Evolutionary conservation across 2,329 filamentous ascomycete genomes (phyloP), one percentile per base, ranked within the genome.

Genomic region (Colletotrichum salicis): DNA sequence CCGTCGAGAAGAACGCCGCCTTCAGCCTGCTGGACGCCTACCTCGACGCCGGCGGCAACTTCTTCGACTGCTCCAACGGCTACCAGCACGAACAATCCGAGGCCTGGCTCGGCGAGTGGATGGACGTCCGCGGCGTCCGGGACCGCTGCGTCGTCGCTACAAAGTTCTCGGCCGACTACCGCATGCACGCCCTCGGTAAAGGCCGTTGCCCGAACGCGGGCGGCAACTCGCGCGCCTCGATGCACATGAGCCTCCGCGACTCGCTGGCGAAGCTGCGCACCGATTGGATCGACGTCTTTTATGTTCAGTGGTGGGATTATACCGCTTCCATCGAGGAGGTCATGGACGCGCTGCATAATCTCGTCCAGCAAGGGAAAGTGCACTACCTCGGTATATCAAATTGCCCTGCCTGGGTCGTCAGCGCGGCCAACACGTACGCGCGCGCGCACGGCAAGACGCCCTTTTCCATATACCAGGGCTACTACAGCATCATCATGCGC

Each of bases 21-120:
- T 90, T 91, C 76, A 83, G 85, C 59, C 83, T 92, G 6, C 83
- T 92, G 1, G 89, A 92, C 74, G 84, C 84, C 67, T 92, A 86
- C 79, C 84, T 83, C 67, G 82, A 83, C n/a, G 80, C 85, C 0
- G 90, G 90, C 5, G 91, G 91, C 10, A 93, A 93, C 81, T 92
- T 93, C 78, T 91, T 93, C 77, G 91, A 93, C 78, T 92, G 89
- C 0, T 80, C 87, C 74, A 89, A 86, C 80, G 84, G 83, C 73
- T 91, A 91, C 79, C 87, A 90, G 75, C 75, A 86, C 71, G 88
- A 87, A 65, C 80, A 91, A 76, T 90, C 88, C 0, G 89, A 91
- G 74, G 75, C 69, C 6, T 89, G 85, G 85, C 77, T 91, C 29
- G 89, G 89, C n/a, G 87, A 90, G 75, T 91, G 88, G 87, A 85